A percentile compares a stretch with the other conserved stretches of the same genome.
Conservation (phyloP, 306 rosid genomes). For the Ziziphus jujuba region DNA sequence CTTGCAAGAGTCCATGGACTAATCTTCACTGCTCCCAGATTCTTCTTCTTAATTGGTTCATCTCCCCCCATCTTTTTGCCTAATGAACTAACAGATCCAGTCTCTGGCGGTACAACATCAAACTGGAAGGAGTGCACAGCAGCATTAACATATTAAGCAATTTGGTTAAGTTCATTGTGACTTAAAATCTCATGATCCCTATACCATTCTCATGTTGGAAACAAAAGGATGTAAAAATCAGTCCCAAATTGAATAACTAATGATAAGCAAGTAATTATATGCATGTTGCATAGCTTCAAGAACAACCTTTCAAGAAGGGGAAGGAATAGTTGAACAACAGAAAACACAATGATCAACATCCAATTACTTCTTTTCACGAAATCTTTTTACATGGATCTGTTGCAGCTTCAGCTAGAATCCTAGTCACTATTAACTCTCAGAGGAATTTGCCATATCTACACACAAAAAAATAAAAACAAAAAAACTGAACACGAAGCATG, state of each 20-base stretch:
- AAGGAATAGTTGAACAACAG: neutral
- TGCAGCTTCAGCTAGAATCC: no score
- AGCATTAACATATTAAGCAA: slow-evolving; percentile 16
- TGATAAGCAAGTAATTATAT: no score
- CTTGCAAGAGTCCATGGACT: slow-evolving; percentile 98
- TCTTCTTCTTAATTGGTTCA: slow-evolving; percentile 68
- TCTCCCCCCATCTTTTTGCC: slow-evolving; percentile 65
- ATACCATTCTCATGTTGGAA: neutral
- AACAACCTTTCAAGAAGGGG: neutral
- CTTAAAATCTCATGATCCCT: neutral
- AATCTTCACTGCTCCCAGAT: slow-evolving; percentile 75
- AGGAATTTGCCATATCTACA: no score
- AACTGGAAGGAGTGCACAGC: slow-evolving; percentile 45
- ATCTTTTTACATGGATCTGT: no score
- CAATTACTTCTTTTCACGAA: no score
- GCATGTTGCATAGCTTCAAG: neutral
- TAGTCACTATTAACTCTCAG: no score
- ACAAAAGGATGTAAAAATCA: no score
- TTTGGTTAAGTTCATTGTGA: neutral
- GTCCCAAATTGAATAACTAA: neutral
- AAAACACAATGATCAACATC: neutral
- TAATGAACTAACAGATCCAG: slow-evolving; percentile 72
- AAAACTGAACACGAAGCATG: neutral
- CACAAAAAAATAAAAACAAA: neutral
- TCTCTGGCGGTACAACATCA: slow-evolving; percentile 96